Evolutionary conservation across 2,329 filamentous ascomycete genomes (phyloP).

Genomic region (Aspergillus alliaceus): DNA sequence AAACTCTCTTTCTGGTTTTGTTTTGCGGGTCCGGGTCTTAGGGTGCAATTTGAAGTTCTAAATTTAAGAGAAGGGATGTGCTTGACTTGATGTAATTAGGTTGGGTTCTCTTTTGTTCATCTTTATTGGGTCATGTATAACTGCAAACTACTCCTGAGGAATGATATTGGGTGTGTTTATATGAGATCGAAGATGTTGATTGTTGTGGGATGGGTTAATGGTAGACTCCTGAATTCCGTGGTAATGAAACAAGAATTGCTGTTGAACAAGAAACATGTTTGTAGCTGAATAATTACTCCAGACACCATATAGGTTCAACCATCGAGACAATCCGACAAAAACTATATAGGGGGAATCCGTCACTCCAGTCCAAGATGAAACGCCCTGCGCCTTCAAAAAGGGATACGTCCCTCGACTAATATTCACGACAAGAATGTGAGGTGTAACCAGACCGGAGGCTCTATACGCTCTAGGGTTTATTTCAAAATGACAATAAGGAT

Average conservation of each 20-base stretch:
- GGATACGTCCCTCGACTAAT: background rate
- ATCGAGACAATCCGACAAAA: background rate
- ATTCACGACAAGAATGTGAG: background rate
- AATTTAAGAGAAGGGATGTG: background rate
- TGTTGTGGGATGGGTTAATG: background rate
- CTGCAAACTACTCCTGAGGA: background rate
- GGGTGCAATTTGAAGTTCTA: background rate
- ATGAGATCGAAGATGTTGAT: background rate
- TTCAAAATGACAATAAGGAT: constrained; percentile 81
- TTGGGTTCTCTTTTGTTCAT: too few species aligned
- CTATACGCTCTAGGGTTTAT: constrained; percentile 40
- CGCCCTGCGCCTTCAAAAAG: background rate
- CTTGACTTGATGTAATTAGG: background rate
- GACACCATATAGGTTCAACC: background rate
- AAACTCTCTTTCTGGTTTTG: background rate
- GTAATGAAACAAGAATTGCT: background rate
- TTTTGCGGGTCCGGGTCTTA: background rate
- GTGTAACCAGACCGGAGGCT: background rate
- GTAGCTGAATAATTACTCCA: background rate
- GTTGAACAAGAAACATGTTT: background rate
- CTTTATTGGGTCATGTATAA: background rate
- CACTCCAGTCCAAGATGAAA: background rate
- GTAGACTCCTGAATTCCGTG: background rate
- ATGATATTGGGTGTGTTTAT: background rate
- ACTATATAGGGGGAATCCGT: background rate